Percentiles rank a stretch among this genome's conserved stretches.
Evolutionary conservation across 2,329 filamentous ascomycete species (phyloP).

Genomic region (Penicillium digitatum): DNA sequence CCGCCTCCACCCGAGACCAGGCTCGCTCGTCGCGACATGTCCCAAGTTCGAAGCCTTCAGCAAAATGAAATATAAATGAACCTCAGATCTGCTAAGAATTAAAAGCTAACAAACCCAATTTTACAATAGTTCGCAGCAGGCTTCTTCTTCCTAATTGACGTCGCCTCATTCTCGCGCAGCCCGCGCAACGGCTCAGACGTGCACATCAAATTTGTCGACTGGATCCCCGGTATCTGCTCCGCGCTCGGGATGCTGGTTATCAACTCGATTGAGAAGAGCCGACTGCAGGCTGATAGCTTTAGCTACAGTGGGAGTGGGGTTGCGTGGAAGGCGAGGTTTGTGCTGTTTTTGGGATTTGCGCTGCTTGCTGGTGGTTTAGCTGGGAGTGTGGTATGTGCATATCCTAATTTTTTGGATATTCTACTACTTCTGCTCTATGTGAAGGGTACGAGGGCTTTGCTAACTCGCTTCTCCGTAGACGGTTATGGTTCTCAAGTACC

Average conservation of each 20-base stretch:
- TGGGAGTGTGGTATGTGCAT: slow-evolving; percentile 54
- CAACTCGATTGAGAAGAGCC: slow-evolving; percentile 67
- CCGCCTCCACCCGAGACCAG: not conserved
- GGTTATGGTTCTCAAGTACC: slow-evolving; percentile 65
- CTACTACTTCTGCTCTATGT: not conserved
- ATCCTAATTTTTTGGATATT: not conserved
- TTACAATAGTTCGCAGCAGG: slow-evolving; percentile 60
- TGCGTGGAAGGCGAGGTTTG: slow-evolving; percentile 66
- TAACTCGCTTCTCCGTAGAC: slow-evolving; percentile 38
- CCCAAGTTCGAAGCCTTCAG: not conserved
- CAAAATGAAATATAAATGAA: not conserved
- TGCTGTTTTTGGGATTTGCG: slow-evolving; percentile 66
- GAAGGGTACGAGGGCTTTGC: not conserved
- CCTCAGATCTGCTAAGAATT: not conserved
- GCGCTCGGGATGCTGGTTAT: slow-evolving; percentile 68
- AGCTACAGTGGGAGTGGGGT: slow-evolving; percentile 62
- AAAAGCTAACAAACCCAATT: not conserved
- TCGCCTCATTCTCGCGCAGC: slow-evolving; percentile 61
- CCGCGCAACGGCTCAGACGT: slow-evolving; percentile 57
- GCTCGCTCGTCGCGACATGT: not conserved
- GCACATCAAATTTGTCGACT: slow-evolving; percentile 67
- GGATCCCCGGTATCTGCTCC: slow-evolving; percentile 68
- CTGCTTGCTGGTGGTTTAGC: slow-evolving; percentile 65
- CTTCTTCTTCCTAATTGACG: slow-evolving; percentile 67
- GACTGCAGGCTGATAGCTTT: slow-evolving; percentile 61